Percentiles rank a stretch among this genome's conserved stretches.
phyloP scores from a whole-genome alignment of 108 stramenopile genomes.

The Cyclotella distinguenda region DNA sequence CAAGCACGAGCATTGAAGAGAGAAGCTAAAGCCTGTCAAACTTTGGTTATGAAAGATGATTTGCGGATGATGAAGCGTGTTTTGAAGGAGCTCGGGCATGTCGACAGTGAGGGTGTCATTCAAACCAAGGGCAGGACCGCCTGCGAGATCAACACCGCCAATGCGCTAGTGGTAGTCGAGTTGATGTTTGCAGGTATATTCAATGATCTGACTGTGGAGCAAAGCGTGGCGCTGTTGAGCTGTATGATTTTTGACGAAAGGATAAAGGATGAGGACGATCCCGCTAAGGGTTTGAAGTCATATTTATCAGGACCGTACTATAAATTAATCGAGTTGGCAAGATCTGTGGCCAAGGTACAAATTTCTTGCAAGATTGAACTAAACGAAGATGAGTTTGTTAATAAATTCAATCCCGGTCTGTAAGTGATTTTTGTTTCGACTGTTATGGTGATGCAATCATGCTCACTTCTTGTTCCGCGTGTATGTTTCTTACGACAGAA shows the following conservation, averaged over 20 bases:
- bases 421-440: conserved; percentile 47
- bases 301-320: conserved; percentile 75
- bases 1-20: conserved; percentile 65
- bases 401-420: conserved; percentile 90
- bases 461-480: not conserved
- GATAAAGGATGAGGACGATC: conserved; percentile 75
- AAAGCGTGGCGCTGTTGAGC: conserved; percentile 89
- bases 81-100: conserved; percentile 92
- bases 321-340: conserved; percentile 79
- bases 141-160: conserved; percentile 96
- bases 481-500: conserved; percentile 47
- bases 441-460: not conserved
- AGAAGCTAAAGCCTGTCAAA: conserved; percentile 79
- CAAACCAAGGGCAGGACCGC: conserved; percentile 98
- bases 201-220: conserved; percentile 92
- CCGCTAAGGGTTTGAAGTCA: conserved; percentile 70
- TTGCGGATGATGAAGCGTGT: conserved; percentile 94
- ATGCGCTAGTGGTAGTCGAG: conserved; percentile 97
- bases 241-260: conserved; percentile 91
- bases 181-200: conserved; percentile 95
- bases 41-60: conserved; percentile 95
- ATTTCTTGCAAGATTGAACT: conserved; percentile 88
- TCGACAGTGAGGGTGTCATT: conserved; percentile 91
- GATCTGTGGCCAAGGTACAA: conserved; percentile 85
- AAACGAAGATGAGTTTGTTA: conserved; percentile 88